Base-by-base conservation (phyloP, 1,284 basidiomycete species). In the Ustilago bromivora region DNA sequence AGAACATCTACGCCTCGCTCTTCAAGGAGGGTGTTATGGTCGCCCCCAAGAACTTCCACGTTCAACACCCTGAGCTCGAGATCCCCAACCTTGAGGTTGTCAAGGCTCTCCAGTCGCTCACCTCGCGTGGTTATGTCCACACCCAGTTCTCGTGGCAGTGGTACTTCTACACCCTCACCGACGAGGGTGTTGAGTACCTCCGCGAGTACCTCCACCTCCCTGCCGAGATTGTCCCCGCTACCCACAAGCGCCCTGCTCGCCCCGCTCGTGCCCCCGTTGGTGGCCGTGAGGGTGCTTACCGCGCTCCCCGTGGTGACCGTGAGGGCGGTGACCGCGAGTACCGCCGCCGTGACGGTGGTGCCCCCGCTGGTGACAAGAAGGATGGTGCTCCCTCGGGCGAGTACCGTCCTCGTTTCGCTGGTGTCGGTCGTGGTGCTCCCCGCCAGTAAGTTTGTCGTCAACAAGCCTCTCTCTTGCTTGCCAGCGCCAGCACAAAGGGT, bases 21-120 rank as follows among this genome's bases (percentile, higher is more conserved):
- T 86, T 86, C 83, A 82, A 84, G 78, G 80, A 85, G 78, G 96
- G 97, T 86, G 97, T 98, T 80, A 90, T 98, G 87, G 96, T 99
- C 87, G 96, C 96, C 86, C 96, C 97, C 90, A 99, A 99, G 90
- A 95, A 99, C 89, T 98, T 91, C 90, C 96, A 98, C 87, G 93
- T 94, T 72, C 94, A 96, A 89, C 97, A 99, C 88, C 94, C 97
- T 86, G 96, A 98, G 87, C 91, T 99, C 81, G 93, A 96, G 79
- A 92, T 98, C 86, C 93, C 94, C 82, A 99, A 99, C 90, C 92
- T 99, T 80, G 90, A 98, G 88, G 97, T 99, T 85, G 97, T 99
- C 91, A 99, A 99, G 91, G 95, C 95, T 76, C 92, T 96, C 90
- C 96, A 99, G 89, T 96, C 94, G 88, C 90, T 99, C 84, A 98